Base-by-base conservation (phyloP, 345 rosid genomes). In the Aquilaria sinensis region DNA sequence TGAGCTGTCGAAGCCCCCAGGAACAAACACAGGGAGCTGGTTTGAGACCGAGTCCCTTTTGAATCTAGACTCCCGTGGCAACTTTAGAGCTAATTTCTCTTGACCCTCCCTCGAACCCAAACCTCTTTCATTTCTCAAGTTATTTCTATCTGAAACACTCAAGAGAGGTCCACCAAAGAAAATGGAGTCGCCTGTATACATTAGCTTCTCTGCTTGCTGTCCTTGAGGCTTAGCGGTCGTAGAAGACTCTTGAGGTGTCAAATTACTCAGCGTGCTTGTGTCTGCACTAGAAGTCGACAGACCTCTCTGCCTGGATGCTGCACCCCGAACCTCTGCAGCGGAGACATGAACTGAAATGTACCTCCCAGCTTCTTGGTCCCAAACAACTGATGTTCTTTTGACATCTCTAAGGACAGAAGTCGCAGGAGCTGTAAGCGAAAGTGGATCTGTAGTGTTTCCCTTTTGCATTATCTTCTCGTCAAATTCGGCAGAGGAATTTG, bases 351-450 rank as follows among this genome's bases (percentile, higher is more conserved):
- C 82, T 12, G 99, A 94, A 61, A 90, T 77, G 31, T 86, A 94
- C 70, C 99, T 80, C 31, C 99, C 95, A 34, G 96, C 97, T 62
- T 90, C 99, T 82, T 78, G 97, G 70, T 94, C 97, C 88, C 88
- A 94, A 10, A 86, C 85, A 53, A 90, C 99, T 51, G 96, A 90
- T 48, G 97, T 85, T 70, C 87, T 85, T 72, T 85, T 90, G 59
- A 88, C 86, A 60, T 94, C 99, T 74, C 96, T 78, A 51, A 90
- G 83, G 79, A 94, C 83, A 64, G 97, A 90, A 61, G 89, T 65
- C 29, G 97, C 72, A 47, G 97, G 87, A 60, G 92, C 83, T 45
- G 90, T 68, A 53, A 79, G 79, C 60, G 80, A 77, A 64, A 93
- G 61, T 8, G 92, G 87, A 67, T 93, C 96, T 0, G 72, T 33